These are phyloP conservation scores for Crithidia bombi DNA, from an alignment of 208 protist species.

Conservation along the genomic window DNA sequence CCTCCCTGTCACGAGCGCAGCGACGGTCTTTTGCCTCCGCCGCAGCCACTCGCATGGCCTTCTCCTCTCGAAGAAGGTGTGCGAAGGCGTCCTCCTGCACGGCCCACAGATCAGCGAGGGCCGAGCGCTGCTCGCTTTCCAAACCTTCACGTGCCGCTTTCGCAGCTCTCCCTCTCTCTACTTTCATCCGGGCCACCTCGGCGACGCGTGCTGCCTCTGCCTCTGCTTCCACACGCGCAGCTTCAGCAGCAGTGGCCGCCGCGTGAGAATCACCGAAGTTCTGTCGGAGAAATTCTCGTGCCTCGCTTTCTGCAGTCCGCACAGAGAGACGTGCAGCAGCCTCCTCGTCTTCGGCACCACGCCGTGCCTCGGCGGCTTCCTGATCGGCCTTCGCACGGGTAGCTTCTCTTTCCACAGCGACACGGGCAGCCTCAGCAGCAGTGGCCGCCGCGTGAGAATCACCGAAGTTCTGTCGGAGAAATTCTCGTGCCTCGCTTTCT, in stretches of 20 bases:
- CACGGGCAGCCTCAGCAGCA: not conserved
- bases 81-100: not conserved
- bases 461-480: not conserved
- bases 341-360: slow-evolving; percentile 12
- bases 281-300: not conserved
- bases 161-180: not conserved
- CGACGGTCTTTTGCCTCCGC: not conserved
- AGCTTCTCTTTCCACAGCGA: not conserved
- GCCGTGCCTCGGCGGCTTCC: not conserved
- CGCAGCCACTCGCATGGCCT: not conserved
- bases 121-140: not conserved
- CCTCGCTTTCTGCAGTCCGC: not conserved
- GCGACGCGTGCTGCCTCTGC: not conserved
- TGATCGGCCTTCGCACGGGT: not conserved
- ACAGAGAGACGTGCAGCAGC: not conserved
- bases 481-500: not conserved
- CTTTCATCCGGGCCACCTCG: not conserved
- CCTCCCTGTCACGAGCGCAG: not conserved
- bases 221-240: not conserved
- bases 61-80: not conserved
- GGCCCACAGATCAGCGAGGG: not conserved
- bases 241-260: not conserved
- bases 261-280: not conserved
- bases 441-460: not conserved
- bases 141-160: not conserved